Evolutionary conservation across 352 stramenopile species (phyloP).

Genomic region (Phytophthora syringae): DNA sequence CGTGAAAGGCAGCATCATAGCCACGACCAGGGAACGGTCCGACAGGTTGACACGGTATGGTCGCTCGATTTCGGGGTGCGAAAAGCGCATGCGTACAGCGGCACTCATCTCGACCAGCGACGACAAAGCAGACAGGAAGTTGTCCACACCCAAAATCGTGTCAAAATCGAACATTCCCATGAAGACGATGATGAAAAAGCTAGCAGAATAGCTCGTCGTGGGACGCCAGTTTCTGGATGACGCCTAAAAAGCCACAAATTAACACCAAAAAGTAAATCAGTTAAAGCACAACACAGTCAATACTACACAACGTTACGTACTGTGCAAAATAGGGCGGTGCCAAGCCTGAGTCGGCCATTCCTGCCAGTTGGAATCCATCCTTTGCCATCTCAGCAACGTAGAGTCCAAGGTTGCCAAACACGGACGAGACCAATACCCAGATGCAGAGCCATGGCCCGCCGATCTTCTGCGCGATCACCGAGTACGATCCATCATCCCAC

Average conservation of each 20-base stretch:
- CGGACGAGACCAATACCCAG: constrained; percentile 77
- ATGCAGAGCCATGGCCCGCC: constrained; percentile 73
- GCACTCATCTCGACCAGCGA: constrained; percentile 81
- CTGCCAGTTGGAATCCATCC: constrained; percentile 80
- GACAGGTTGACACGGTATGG: constrained; percentile 81
- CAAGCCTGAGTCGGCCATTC: constrained; percentile 84
- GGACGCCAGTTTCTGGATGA: constrained; percentile 61
- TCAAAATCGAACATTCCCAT: constrained; percentile 86
- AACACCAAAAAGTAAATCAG: too few relatives aligned
- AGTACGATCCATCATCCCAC: constrained; percentile 82
- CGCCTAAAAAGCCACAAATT: constrained; percentile 39
- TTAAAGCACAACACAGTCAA: neutral
- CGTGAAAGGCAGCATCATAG: constrained; percentile 62
- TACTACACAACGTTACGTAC: constrained; percentile 39
- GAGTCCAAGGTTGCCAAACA: constrained; percentile 82
- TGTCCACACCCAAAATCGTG: constrained; percentile 82
- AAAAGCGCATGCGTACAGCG: constrained; percentile 80
- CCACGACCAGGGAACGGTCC: constrained; percentile 54
- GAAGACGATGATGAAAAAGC: constrained; percentile 82
- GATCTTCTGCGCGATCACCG: constrained; percentile 70
- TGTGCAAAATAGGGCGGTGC: constrained; percentile 78
- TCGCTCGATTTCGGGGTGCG: constrained; percentile 73
- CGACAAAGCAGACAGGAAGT: constrained; percentile 79
- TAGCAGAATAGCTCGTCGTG: constrained; percentile 69
- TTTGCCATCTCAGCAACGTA: constrained; percentile 88